Evolutionary conservation across 805 yeast species (phyloP), one percentile per base, ranked within the genome.

Genomic region (Zygosaccharomyces kombuchaensis): DNA sequence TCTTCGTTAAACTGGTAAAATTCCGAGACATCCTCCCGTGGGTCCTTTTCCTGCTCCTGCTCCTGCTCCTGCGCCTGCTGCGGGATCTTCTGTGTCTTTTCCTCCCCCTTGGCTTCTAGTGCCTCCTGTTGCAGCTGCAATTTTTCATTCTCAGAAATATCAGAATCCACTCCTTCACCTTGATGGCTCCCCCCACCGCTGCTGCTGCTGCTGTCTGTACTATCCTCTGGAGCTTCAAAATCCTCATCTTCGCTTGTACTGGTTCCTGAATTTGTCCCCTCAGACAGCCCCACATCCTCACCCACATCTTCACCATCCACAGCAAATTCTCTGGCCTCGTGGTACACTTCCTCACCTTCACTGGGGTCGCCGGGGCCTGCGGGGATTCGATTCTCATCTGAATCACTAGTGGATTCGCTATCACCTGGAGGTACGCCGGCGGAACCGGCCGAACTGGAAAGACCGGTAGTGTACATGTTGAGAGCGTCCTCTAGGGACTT

Each of bases 1-100:
- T 65, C 55, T 61, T 85, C 93, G 60, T 80, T 79, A 26, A 83
- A 63, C 46, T 71, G 76, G 60, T 76, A 82, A 55, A 81, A 84
- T 36, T 73, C 70, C 2, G 63, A 53, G 9, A 81, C 13, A 84
- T 91, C 66, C 76, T 71, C 14, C 16, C 12, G 32, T 7, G 16
- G 8, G 8, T 3, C 48, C 54, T 9, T 65, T 73, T 1, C 66
- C 60, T 1, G 64, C 58, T 4, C 48, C 47, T 30, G 50, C 23
- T 26, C 30, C 44, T 46, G 38, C 46, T 16, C 30, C 25, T 22
- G n/a, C 21, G 21, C 21, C 21, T 5, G 29, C 9, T 38, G 36
- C 22, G 6, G 37, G 9, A 12, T 40, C 32, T 13, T 17, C 7
- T 22, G 36, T 7, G 19, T 35, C 40, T 19, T 42, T 37, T 17